A percentile compares a stretch with the other conserved stretches of the same genome.
phyloP scores from a whole-genome alignment of 805 yeast genomes.

The Blastobotrys muscicola region DNA sequence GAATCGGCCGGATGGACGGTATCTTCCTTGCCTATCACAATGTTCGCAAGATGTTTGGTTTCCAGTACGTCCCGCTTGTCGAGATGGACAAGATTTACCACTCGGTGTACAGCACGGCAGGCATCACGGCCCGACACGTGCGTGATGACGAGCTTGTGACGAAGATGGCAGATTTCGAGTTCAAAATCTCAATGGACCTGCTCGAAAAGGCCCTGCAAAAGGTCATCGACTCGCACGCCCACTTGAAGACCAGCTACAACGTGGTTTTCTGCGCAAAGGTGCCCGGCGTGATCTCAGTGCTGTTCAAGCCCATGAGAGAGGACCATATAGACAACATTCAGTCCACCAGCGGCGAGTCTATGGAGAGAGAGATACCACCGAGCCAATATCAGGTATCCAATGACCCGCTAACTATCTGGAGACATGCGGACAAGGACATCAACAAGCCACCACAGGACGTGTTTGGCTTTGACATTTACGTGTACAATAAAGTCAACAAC shows the following conservation, averaged over 20 bases:
- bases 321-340: constrained; percentile 18
- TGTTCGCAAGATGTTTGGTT: constrained; percentile 71
- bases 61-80: constrained; percentile 70
- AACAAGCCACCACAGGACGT: constrained; percentile 15
- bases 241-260: constrained; percentile 23
- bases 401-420: constrained; percentile 15
- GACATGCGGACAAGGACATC: constrained; percentile 7
- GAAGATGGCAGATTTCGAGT: constrained; percentile 57
- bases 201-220: constrained; percentile 38
- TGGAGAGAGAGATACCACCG: not conserved
- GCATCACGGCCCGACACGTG: not conserved
- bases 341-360: constrained; percentile 10
- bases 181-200: constrained; percentile 47
- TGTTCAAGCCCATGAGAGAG: constrained; percentile 24
- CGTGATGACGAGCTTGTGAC: constrained; percentile 26
- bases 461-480: constrained; percentile 14
- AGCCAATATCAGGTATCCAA: constrained; percentile 1
- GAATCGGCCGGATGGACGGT: constrained; percentile 96
- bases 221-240: constrained; percentile 27
- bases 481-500: constrained; percentile 17
- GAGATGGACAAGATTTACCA: constrained; percentile 63
- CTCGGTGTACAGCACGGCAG: constrained; percentile 5
- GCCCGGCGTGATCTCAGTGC: constrained; percentile 19
- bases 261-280: constrained; percentile 16
- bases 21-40: constrained; percentile 89